Conservation (phyloP, 73 alveolate genomes). For the Paramecium primaurelia region DNA sequence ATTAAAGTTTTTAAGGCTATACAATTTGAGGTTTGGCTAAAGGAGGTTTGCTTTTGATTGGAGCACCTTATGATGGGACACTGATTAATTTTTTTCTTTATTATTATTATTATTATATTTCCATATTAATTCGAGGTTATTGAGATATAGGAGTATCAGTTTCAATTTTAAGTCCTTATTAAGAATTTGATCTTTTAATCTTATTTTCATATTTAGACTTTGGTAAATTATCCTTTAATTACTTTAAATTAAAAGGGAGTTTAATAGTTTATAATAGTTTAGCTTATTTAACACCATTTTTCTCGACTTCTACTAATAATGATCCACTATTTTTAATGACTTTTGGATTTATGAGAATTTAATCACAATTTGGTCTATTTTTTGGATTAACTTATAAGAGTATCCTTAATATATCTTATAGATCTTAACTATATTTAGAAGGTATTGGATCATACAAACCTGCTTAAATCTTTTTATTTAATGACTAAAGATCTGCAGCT, state of each 20-base stretch:
- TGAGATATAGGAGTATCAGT: not conserved
- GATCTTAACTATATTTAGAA: conserved; percentile 16
- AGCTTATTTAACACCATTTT: not conserved
- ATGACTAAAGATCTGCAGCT: conserved; percentile 55
- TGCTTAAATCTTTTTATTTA: not conserved
- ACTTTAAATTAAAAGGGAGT: not conserved
- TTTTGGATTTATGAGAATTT: conserved; percentile 2
- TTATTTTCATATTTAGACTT: not conserved
- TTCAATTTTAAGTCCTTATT: not conserved
- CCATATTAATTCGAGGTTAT: not conserved
- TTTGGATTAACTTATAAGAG: conserved; percentile 19
- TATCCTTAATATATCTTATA: not conserved
- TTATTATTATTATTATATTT: not conserved
- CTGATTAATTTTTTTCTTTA: not conserved
- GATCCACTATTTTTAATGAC: conserved; percentile 22
- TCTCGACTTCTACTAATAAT: not conserved
- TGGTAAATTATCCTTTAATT: conserved; percentile 10
- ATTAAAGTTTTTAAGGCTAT: not conserved
- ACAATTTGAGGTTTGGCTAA: not conserved
- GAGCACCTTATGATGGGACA: not conserved
- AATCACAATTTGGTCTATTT: conserved; percentile 39
- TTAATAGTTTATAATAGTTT: conserved; percentile 13
- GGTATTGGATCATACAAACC: conserved; percentile 56
- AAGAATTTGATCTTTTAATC: not conserved
- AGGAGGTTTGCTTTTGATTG: not conserved